Evolutionary conservation across 768 basidiomycete species (phyloP).

Genomic region (Agaricus blazei): DNA sequence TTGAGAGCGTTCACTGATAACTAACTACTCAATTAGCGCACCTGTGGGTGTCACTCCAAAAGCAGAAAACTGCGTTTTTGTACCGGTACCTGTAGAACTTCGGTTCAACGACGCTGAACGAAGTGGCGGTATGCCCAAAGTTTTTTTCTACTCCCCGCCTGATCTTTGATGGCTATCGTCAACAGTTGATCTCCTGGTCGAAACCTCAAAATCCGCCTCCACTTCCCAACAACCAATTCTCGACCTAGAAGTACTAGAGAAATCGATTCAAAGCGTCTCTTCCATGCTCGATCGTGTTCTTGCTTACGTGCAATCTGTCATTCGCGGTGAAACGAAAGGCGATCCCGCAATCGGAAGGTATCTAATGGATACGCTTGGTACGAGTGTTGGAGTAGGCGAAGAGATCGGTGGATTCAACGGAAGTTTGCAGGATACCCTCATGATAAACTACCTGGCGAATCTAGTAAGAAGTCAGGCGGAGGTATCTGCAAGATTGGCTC

Average conservation of each 20-base stretch:
- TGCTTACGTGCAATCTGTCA: conserved; percentile 75
- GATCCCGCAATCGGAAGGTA: conserved; percentile 88
- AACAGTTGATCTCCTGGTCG: conserved; percentile 72
- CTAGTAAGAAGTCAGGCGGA: conserved; percentile 92
- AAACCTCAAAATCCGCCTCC: conserved; percentile 39
- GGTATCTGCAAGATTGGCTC: conserved; percentile 80
- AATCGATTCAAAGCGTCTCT: conserved; percentile 65
- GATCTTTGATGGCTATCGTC: too few species aligned
- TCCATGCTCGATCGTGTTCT: conserved; percentile 83
- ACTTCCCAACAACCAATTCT: conserved; percentile 50
- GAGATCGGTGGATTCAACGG: conserved; percentile 58
- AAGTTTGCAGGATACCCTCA: conserved; percentile 82
- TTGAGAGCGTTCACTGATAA: background rate
- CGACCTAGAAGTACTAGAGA: conserved; percentile 73
- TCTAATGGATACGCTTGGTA: conserved; percentile 79
- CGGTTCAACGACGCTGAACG: conserved; percentile 80
- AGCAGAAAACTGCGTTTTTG: conserved; percentile 92
- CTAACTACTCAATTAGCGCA: conserved; percentile 44
- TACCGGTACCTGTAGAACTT: conserved; percentile 86
- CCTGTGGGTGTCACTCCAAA: conserved; percentile 87
- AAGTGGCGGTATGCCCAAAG: conserved; percentile 64
- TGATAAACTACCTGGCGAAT: conserved; percentile 93
- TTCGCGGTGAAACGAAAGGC: conserved; percentile 71
- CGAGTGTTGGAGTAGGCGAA: conserved; percentile 70
- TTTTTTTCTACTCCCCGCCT: background rate